Evolutionary conservation across 2,329 filamentous ascomycete genomes (phyloP).

Genomic region (Cladosporium austrohemisphaericum): DNA sequence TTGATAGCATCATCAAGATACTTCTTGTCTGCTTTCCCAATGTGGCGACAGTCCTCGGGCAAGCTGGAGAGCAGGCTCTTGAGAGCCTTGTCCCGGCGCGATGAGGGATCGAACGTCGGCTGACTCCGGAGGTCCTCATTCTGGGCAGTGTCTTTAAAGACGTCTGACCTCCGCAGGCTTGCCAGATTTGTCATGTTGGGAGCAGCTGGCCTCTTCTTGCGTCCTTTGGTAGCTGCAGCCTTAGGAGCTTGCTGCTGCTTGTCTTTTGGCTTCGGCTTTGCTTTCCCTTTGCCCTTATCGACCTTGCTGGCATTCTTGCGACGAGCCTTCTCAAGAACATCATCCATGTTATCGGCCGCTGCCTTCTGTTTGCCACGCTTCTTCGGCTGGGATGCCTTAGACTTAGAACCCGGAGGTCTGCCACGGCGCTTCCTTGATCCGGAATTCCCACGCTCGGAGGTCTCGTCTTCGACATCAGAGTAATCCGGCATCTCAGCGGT

Average conservation of each 20-base stretch:
- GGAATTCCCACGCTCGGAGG: too few species aligned
- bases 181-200: not conserved
- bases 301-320: not conserved
- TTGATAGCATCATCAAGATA: constrained; percentile 38
- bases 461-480: too few species aligned
- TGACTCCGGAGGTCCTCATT: constrained; percentile 20
- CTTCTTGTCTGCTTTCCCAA: constrained; percentile 35
- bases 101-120: constrained; percentile 19
- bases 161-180: constrained; percentile 19
- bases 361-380: not conserved
- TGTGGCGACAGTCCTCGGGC: constrained; percentile 34
- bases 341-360: not conserved
- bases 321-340: not conserved
- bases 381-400: too few species aligned
- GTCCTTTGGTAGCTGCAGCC: not conserved
- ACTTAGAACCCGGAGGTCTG: too few species aligned
- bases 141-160: constrained; percentile 24
- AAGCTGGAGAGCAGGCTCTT: constrained; percentile 40
- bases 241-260: not conserved
- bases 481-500: too few species aligned
- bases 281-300: not conserved
- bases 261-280: not conserved
- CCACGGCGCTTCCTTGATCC: too few species aligned
- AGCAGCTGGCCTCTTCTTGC: not conserved
- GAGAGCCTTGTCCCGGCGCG: constrained; percentile 32